These are phyloP conservation scores for Coniella vitis DNA, from an alignment of 2,329 filamentous ascomycete genomes.

Conservation along the genomic window DNA sequence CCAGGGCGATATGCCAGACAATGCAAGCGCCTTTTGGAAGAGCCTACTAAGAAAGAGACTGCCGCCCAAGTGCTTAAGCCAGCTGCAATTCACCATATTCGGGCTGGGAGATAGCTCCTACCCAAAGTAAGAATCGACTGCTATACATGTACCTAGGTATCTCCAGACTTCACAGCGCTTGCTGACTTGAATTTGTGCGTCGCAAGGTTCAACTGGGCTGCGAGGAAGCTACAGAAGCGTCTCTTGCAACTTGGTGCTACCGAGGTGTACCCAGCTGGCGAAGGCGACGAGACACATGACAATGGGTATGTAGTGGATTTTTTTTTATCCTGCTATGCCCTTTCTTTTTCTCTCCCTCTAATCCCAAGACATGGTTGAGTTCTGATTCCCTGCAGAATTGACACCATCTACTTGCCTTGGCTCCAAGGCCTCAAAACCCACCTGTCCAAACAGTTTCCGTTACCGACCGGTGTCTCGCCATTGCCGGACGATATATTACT, in stretches of 20 bases:
- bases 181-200: background rate
- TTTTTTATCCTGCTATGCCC: background rate
- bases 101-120: constrained; percentile 94
- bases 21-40: constrained; percentile 78
- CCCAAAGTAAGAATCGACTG: constrained; percentile 55
- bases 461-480: constrained; percentile 58
- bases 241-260: constrained; percentile 76
- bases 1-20: constrained; percentile 86
- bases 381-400: constrained; percentile 48
- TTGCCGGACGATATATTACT: constrained; percentile 70
- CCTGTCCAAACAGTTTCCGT: constrained; percentile 61
- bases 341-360: background rate
- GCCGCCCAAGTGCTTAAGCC: constrained; percentile 59
- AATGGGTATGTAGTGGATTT: constrained; percentile 61
- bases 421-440: constrained; percentile 57
- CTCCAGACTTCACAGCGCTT: background rate
- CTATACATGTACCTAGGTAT: background rate
- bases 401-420: constrained; percentile 79
- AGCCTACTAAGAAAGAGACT: constrained; percentile 74
- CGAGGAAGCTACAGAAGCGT: constrained; percentile 78
- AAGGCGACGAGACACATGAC: constrained; percentile 88
- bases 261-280: constrained; percentile 69
- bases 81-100: constrained; percentile 74
- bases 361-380: background rate
- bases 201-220: constrained; percentile 81